A percentile compares a stretch with the other conserved stretches of the same genome.
Conservation (phyloP, 164 flowering plant genomes). For the Protea cynaroides region DNA sequence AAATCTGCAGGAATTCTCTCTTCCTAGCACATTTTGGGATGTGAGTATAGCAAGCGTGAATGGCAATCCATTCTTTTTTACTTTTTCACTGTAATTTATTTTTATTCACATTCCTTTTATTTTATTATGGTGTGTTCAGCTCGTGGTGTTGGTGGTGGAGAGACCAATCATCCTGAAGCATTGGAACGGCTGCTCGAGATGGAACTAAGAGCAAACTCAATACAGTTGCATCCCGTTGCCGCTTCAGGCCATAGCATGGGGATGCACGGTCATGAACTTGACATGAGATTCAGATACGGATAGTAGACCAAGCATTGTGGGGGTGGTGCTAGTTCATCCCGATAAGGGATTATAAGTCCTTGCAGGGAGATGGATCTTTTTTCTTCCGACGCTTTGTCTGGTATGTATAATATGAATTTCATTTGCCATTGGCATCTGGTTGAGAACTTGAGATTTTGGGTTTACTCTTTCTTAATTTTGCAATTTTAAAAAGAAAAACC, state of each 20-base stretch:
- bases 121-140: constrained; percentile 19
- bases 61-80: not conserved
- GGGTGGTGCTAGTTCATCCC: not conserved
- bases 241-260: constrained; percentile 39
- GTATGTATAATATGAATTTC: constrained; percentile 15
- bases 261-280: constrained; percentile 48
- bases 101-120: not conserved
- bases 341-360: constrained; percentile 8
- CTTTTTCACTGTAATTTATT: not conserved
- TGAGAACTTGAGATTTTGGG: constrained; percentile 11
- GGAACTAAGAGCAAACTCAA: constrained; percentile 64
- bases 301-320: constrained; percentile 18
- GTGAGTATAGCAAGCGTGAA: too few relatives aligned
- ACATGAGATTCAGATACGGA: constrained; percentile 59
- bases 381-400: too few relatives aligned
- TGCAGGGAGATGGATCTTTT: too few relatives aligned
- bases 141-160: constrained; percentile 27
- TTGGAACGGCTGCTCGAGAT: constrained; percentile 65
- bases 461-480: not conserved
- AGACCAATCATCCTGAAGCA: constrained; percentile 56
- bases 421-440: constrained; percentile 17
- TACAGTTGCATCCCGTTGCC: constrained; percentile 43
- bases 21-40: too few relatives aligned
- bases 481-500: not conserved
- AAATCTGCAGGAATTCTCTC: too few relatives aligned